phyloP scores from a whole-genome alignment of 2,329 filamentous ascomycete genomes.

The Bipolaris gigantea region DNA sequence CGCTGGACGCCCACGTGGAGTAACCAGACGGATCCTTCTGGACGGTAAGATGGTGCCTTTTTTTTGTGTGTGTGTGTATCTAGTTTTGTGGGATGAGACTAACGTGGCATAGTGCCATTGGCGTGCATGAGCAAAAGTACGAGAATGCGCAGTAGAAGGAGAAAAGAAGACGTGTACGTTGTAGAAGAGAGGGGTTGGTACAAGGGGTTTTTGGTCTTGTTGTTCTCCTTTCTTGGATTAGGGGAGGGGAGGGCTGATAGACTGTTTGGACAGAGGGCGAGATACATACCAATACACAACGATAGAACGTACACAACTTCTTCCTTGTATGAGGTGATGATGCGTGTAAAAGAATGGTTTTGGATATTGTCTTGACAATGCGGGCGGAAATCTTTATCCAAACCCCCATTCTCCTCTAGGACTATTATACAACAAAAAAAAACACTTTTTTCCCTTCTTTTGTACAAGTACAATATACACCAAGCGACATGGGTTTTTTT shows the following conservation, averaged over 20 bases:
- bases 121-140: conserved; percentile 42
- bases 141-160: conserved; percentile 23
- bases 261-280: not conserved
- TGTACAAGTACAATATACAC: no score
- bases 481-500: no score
- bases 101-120: conserved; percentile 33
- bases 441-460: no score
- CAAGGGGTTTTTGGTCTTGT: not conserved
- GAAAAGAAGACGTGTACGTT: not conserved
- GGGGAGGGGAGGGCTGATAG: not conserved
- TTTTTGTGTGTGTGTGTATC: no score
- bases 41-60: conserved; percentile 60
- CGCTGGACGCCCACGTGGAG: conserved; percentile 98
- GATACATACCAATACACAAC: conserved; percentile 3
- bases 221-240: conserved; percentile 1
- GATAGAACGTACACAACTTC: not conserved
- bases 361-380: not conserved
- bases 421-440: no score
- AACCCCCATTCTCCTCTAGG: no score
- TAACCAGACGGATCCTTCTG: conserved; percentile 92
- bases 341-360: not conserved
- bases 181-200: not conserved
- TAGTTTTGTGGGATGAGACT: no score
- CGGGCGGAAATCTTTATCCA: not conserved
- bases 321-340: not conserved